Conservation (phyloP, 2,329 filamentous ascomycete genomes). For the Cytospora piceicola region DNA sequence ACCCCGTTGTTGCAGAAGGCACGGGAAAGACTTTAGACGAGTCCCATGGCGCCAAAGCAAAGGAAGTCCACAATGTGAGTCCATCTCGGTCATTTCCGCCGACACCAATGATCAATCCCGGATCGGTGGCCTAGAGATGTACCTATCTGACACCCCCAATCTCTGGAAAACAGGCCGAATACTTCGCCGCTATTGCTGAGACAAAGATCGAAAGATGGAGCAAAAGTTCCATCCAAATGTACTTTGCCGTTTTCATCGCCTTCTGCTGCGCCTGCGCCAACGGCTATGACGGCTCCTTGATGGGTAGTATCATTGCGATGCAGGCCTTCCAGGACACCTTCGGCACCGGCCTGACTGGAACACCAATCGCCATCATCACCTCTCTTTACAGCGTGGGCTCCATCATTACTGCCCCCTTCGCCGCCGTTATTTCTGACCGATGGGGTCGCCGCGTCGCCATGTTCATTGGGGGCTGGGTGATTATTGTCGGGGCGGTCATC, state of each 20-base stretch:
- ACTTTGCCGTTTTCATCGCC: constrained; percentile 49
- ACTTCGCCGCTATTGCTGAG: constrained; percentile 52
- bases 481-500: constrained; percentile 50
- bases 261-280: constrained; percentile 54
- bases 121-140: background rate
- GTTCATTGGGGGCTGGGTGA: constrained; percentile 49
- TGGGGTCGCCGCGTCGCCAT: constrained; percentile 50
- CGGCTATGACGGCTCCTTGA: constrained; percentile 53
- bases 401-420: constrained; percentile 46
- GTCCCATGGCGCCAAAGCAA: constrained; percentile 43
- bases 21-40: constrained; percentile 36
- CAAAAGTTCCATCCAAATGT: constrained; percentile 47
- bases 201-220: constrained; percentile 49
- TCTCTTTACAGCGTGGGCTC: constrained; percentile 55
- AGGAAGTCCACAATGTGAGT: constrained; percentile 48
- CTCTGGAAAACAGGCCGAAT: constrained; percentile 45
- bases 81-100: background rate
- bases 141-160: constrained; percentile 21
- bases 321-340: constrained; percentile 47
- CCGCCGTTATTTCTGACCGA: constrained; percentile 50
- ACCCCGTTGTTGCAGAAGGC: constrained; percentile 36
- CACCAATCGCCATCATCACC: constrained; percentile 47
- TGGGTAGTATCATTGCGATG: constrained; percentile 51
- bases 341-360: constrained; percentile 43
- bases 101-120: background rate